Base-by-base conservation (phyloP, 371 early-diverging fungal genomes). In the Mucor piriformis region DNA sequence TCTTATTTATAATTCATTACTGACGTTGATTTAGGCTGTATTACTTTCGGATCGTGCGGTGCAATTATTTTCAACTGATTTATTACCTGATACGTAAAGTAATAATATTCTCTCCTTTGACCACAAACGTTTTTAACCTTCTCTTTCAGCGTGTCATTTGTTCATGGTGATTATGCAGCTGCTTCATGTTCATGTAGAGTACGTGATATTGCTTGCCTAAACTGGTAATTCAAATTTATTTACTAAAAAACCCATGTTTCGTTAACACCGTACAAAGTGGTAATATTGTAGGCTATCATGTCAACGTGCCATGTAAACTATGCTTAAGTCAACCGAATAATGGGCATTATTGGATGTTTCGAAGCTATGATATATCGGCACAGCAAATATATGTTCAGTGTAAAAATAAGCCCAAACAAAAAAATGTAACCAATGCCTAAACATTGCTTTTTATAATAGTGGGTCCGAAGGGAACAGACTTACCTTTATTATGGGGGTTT, bases 301-400 rank as follows among this genome's bases (percentile, higher is more conserved):
- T 77, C 8, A 77, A 72, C 37, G 68, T 77, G 8, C 77, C 77
- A 13, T 77, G 77, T 40, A 77, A 74, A 58, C 32, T 52, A 15
- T 77, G 77, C 29, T 52, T 74, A 10, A 46, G 64, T 33, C 70
- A 74, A 48, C 65, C 72, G 0, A 69, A 72, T 32, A 77, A 70
- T 61, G 72, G 77, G 0, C 77, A 77, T 51, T 74, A 66, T 50
- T 77, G 77, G 77, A 77, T 77, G 77, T 77, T 77, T 61, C 67
- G 77, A 24, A 74, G 64, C 13, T 50, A 49, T 29, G 63, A 56
- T 18, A 51, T 72, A 2, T 53, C 35, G 33, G 61, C 70, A 13
- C 62, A 64, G 18, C 63, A 47, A 6, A 71, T 77, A 3, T 72
- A 48, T 52, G 25, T 67, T 12, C 63, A 73, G 61, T 44, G 77